Evolutionary conservation across 345 rosid genomes (phyloP), one percentile per base, ranked within the genome.

Genomic region (Crucihimalaya himalaica): DNA sequence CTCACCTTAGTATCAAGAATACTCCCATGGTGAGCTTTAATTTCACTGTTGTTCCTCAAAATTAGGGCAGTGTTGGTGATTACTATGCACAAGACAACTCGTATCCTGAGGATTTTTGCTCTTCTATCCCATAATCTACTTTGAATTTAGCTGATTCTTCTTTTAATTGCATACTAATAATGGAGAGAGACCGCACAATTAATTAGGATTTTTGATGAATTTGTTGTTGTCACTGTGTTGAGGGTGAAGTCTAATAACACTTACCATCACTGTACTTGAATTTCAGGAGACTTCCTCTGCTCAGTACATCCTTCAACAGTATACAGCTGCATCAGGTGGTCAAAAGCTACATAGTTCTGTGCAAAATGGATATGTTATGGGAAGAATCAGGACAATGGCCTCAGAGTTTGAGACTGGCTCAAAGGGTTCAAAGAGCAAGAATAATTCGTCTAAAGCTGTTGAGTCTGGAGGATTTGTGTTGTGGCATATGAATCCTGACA

Each of bases 401-500:
- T 89, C 91, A 0, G 92, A 88, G 79, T 91, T 84, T 48, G 95
- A 89, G 85, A 85, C 86, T 6, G 87, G 87, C 1, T 83, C 84
- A 34, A 91, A 88, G 71, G 83, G 86, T 43, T 78, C 83, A 21
- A 91, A 66, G 78, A 82, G 72, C 73, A 79, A 78, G 65, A 64
- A 79, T 66, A 84, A 81, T 72, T 82, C 89, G 5, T 87, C 95
- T 5, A 91, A 84, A 79, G 84, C 87, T 35, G 84, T 85, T 0
- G 91, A 91, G 68, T 82, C 92, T 3, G 97, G 97, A 21, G 92
- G 95, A 5, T 91, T 91, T 73, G 95, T 91, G n/a, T 75, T 91
- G 63, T 91, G 95, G 97, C 97, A 91, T 78, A 91, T 91, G 95
- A 86, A 81, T 66, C 95, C 97, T 12, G 92, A 87, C 54, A 91